Conservation (phyloP, 495 filamentous ascomycete species). For the Cudoniella acicularis region DNA sequence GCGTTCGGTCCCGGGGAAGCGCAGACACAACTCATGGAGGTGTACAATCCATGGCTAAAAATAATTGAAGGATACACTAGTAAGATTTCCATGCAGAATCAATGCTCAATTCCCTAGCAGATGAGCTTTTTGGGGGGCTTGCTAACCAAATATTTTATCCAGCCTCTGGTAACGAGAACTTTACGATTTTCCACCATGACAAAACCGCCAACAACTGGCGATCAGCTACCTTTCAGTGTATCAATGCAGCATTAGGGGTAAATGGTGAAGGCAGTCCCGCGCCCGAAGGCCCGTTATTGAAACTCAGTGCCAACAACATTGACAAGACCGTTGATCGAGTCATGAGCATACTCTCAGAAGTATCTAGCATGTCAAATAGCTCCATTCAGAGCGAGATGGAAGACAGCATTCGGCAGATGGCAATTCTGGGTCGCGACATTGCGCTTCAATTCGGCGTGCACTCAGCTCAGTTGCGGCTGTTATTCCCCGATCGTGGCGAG, state of each 20-base stretch:
- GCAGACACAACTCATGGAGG: slow-evolving; percentile 7
- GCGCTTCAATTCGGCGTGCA: slow-evolving; percentile 28
- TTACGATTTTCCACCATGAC: slow-evolving; percentile 16
- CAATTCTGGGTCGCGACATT: slow-evolving; percentile 21
- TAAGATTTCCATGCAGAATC: no score
- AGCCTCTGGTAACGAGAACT: neutral
- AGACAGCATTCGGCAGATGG: slow-evolving; percentile 14
- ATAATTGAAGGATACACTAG: no score
- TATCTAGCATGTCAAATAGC: neutral
- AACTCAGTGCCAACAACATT: neutral
- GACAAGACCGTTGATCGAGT: neutral
- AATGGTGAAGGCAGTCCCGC: neutral
- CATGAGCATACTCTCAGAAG: neutral
- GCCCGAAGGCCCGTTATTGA: slow-evolving; percentile 1
- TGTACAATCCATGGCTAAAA: slow-evolving; percentile 12
- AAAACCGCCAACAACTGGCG: slow-evolving; percentile 29
- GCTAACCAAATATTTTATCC: no score
- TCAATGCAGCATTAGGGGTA: slow-evolving; percentile 14
- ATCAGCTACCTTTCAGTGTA: slow-evolving; percentile 28
- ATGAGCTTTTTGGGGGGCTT: no score
- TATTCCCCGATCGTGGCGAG: slow-evolving; percentile 12
- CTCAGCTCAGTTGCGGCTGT: slow-evolving; percentile 16
- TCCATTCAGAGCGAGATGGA: neutral
- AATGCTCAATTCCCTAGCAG: neutral
- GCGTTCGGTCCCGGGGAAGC: slow-evolving; percentile 20